A percentile compares a stretch with the other conserved stretches of the same genome.
These are phyloP conservation scores for Neonectria sp. DNA, from an alignment of 2,329 filamentous ascomycete genomes.

Conservation along the genomic window DNA sequence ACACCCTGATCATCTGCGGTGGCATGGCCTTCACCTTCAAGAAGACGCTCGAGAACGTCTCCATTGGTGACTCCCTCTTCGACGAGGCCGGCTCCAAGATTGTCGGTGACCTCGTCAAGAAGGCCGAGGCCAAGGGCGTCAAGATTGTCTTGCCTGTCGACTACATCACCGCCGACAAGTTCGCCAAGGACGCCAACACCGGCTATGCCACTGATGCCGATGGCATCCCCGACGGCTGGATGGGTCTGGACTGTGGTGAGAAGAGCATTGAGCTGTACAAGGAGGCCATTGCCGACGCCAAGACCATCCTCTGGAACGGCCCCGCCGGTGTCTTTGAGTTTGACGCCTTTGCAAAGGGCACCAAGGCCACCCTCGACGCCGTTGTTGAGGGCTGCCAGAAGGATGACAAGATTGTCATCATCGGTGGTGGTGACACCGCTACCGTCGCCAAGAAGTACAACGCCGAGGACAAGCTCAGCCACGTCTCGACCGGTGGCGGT, in stretches of 20 bases:
- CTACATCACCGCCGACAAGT: slow-evolving; percentile 97
- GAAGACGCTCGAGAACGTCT: slow-evolving; percentile 93
- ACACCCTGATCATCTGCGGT: slow-evolving; percentile 96
- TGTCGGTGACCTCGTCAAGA: slow-evolving; percentile 88
- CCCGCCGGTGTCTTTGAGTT: slow-evolving; percentile 98
- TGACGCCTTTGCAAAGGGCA: slow-evolving; percentile 92
- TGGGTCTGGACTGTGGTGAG: slow-evolving; percentile 95
- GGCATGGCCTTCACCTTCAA: slow-evolving; percentile 99
- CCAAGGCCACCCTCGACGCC: slow-evolving; percentile 92
- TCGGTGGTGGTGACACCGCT: slow-evolving; percentile 97
- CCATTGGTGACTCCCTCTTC: slow-evolving; percentile 92
- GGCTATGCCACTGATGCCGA: slow-evolving; percentile 87
- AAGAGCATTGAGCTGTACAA: slow-evolving; percentile 92
- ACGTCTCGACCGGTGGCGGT: slow-evolving; percentile 97
- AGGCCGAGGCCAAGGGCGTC: slow-evolving; percentile 97
- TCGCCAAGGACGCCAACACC: slow-evolving; percentile 85
- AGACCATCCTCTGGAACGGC: slow-evolving; percentile 99
- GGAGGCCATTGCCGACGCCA: slow-evolving; percentile 85
- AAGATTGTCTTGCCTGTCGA: slow-evolving; percentile 95
- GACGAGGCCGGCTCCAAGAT: slow-evolving; percentile 96
- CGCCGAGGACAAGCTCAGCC: slow-evolving; percentile 96
- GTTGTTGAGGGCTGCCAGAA: slow-evolving; percentile 83
- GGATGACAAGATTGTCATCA: slow-evolving; percentile 95
- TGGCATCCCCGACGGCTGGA: slow-evolving; percentile 97
- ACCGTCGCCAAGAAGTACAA: slow-evolving; percentile 98